phyloP scores from a whole-genome alignment of 106 monocot species.

The Cymbidium sinense region DNA sequence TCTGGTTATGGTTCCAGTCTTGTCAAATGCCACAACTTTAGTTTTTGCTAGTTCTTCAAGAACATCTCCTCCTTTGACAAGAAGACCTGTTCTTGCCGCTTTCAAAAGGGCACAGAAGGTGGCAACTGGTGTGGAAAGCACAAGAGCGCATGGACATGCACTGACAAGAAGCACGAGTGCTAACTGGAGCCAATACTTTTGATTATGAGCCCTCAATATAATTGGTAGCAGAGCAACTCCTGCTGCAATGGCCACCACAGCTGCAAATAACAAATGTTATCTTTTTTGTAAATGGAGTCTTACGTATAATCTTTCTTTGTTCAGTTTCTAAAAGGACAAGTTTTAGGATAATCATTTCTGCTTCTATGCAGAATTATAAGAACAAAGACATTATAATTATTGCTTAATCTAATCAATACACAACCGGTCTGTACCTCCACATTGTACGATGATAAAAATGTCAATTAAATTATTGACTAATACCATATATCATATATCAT shows the following conservation, averaged over 20 bases:
- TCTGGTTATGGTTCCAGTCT: slow-evolving; percentile 90
- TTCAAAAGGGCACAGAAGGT: slow-evolving; percentile 76
- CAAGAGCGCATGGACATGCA: slow-evolving; percentile 92
- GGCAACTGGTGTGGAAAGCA: slow-evolving; percentile 91
- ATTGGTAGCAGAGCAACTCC: slow-evolving; percentile 56
- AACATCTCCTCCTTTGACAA: slow-evolving; percentile 88
- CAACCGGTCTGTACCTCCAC: too few species aligned
- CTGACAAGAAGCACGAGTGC: slow-evolving; percentile 89
- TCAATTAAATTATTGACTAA: too few species aligned
- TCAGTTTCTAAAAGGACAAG: too few species aligned
- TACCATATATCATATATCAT: too few species aligned
- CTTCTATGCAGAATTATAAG: not conserved
- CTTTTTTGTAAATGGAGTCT: not conserved
- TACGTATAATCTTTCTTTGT: not conserved
- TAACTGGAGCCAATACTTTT: slow-evolving; percentile 59
- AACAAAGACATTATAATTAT: not conserved
- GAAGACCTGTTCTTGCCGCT: slow-evolving; percentile 70
- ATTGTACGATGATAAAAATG: too few species aligned
- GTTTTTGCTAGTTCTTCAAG: slow-evolving; percentile 71
- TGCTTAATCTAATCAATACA: too few species aligned
- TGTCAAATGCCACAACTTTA: slow-evolving; percentile 84
- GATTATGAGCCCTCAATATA: slow-evolving; percentile 24
- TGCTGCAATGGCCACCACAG: slow-evolving; percentile 54
- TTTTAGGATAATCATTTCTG: not conserved
- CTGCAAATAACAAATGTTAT: slow-evolving; percentile 32